Evolutionary conservation across 1,284 basidiomycete species (phyloP).

Genomic region (Moniliophthora roreri): DNA sequence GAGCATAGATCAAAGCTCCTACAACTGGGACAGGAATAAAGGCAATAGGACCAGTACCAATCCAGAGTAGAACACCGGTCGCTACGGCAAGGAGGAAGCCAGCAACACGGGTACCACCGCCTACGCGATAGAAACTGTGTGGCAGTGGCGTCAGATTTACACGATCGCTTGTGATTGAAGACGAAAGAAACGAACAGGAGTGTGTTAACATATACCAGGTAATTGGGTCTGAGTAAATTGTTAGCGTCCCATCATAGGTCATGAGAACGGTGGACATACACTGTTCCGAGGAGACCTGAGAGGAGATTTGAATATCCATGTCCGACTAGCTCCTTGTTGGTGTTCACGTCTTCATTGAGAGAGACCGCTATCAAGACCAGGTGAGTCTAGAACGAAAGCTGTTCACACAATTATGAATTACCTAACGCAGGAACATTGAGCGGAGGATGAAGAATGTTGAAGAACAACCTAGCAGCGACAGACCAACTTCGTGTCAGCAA

Average conservation of each 20-base stretch:
- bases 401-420: constrained; percentile 20
- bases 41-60: constrained; percentile 86
- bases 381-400: not conserved
- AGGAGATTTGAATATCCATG: constrained; percentile 92
- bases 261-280: no score
- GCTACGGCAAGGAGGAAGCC: constrained; percentile 85
- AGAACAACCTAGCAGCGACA: constrained; percentile 62
- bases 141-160: constrained; percentile 5
- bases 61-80: constrained; percentile 72
- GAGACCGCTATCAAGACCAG: constrained; percentile 66
- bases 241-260: constrained; percentile 11
- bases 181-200: constrained; percentile 56
- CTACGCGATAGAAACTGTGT: constrained; percentile 89
- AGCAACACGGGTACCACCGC: constrained; percentile 82
- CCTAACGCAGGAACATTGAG: constrained; percentile 92
- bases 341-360: constrained; percentile 88
- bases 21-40: constrained; percentile 91
- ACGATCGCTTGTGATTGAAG: not conserved
- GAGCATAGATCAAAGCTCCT: constrained; percentile 90
- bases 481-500: not conserved
- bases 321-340: constrained; percentile 89
- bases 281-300: constrained; percentile 80
- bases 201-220: constrained; percentile 89
- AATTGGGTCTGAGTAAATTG: constrained; percentile 59
- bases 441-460: constrained; percentile 93